Percentiles rank a stretch among this genome's conserved stretches.
Conservation (phyloP, 148 eudicot genomes). For the Rhododendron simsii region DNA sequence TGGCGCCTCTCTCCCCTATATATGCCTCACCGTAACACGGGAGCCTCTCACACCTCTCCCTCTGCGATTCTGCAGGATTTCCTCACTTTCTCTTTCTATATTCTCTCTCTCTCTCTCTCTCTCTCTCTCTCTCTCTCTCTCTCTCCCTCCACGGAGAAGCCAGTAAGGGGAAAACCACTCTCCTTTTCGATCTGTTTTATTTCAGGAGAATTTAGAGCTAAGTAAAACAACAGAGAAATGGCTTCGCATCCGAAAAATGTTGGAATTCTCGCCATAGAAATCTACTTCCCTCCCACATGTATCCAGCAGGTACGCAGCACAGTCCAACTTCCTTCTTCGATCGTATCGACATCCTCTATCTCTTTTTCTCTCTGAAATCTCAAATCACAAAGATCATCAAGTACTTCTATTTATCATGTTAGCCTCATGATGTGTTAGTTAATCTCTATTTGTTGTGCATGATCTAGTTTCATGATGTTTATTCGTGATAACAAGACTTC, state of each 20-base stretch:
- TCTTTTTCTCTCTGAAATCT: not conserved
- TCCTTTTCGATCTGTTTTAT: slow-evolving; percentile 9
- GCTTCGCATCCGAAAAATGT: slow-evolving; percentile 53
- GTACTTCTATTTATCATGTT: not conserved
- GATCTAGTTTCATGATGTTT: not conserved
- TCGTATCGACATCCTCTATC: not conserved
- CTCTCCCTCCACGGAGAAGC: not conserved
- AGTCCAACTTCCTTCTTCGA: not conserved
- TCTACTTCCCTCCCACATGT: slow-evolving; percentile 95
- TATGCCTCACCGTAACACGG: slow-evolving; percentile 3
- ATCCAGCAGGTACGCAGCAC: slow-evolving; percentile 61
- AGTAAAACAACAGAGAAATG: slow-evolving; percentile 20
- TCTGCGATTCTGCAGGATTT: slow-evolving; percentile 17
- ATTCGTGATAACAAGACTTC: not conserved
- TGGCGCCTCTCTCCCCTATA: slow-evolving; percentile 11
- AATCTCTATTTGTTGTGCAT: not conserved
- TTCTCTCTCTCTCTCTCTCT: slow-evolving; percentile 19
- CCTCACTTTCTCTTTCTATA: not conserved
- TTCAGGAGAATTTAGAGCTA: not conserved
- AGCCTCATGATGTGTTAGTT: not conserved
- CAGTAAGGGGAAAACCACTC: not conserved
- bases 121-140: slow-evolving; percentile 19
- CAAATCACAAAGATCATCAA: not conserved
- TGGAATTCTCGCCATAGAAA: slow-evolving; percentile 96
- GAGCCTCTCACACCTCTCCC: not conserved